A percentile compares a stretch with the other conserved stretches of the same genome.
phyloP scores from a whole-genome alignment of 139 green algal species.

The Deuterostichococcus epilithicus region DNA sequence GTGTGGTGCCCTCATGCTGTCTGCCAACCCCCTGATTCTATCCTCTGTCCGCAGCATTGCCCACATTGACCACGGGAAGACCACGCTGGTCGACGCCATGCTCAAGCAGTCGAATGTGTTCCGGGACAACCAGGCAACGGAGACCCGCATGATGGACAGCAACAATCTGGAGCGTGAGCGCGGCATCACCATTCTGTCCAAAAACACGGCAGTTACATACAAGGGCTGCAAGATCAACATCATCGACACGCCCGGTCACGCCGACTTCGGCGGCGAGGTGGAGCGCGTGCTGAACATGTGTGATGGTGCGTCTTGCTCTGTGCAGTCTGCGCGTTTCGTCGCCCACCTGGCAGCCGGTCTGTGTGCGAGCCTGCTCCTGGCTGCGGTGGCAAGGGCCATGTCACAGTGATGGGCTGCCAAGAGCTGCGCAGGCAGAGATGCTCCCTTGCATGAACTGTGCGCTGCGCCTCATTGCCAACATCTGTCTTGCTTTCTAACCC shows the following conservation, averaged over 20 bases:
- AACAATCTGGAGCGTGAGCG: constrained; percentile 96
- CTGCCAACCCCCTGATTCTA: constrained; percentile 43
- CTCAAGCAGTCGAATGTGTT: constrained; percentile 89
- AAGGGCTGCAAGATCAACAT: constrained; percentile 94
- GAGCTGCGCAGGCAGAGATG: no score
- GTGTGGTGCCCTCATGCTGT: constrained; percentile 33
- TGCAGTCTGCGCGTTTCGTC: no score
- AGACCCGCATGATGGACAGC: constrained; percentile 94
- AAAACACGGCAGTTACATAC: constrained; percentile 97
- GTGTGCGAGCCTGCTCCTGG: no score
- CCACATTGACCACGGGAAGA: constrained; percentile 85
- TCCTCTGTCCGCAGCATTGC: constrained; percentile 26
- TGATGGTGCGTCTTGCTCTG: constrained; percentile 82
- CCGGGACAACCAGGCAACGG: constrained; percentile 69
- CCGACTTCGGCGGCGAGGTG: constrained; percentile 98
- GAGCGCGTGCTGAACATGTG: constrained; percentile 99
- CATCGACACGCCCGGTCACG: constrained; percentile 98
- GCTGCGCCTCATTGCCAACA: no score
- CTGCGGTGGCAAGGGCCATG: no score
- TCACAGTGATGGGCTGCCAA: no score
- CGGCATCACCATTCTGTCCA: constrained; percentile 98
- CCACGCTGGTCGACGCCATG: constrained; percentile 88
- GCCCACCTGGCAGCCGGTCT: no score
- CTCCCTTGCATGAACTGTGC: no score
- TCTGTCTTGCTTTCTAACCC: not conserved